Evolutionary conservation across 1,284 basidiomycete species (phyloP), one percentile per base, ranked within the genome.

Genomic region (Leucoagaricus sp.): DNA sequence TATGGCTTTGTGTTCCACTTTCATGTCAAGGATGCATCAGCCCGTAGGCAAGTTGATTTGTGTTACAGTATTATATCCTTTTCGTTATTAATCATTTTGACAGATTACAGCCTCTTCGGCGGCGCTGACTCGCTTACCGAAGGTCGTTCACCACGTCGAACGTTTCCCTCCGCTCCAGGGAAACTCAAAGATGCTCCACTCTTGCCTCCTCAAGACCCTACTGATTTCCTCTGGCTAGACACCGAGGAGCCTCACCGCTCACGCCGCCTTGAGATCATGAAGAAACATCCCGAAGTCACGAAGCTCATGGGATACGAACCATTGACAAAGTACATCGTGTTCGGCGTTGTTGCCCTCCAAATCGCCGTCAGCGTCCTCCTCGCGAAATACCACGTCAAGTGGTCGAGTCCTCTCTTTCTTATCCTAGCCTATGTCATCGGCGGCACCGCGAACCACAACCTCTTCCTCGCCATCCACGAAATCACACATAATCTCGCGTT

Each of bases 401-500:
- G 90, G 13, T 70, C 85, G 64, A 83, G 83, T 1, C 79, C 81
- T 44, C 85, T 92, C 0, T 96, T 97, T 71, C 69, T 98, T 45
- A 63, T 90, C 33, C 78, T 81, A 8, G 94, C 96, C 0, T 99
- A 98, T 70, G 78, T 78, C 7, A 81, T 99, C 53, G 96, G 96
- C 4, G 97, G 94, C 3, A 98, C 96, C 0, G 89, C 91, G 15
- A 99, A 98, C 75, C 96, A 99, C 70, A 98, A 99, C 72, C 83
- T 95, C 26, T 99, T 99, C 74, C 82, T 99, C 36, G 94, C 96
- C 23, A 97, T 99, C 57, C 96, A 99, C 71, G 96, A 99, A 69
- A 98, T 99, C 63, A 98, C 96, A n/a, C n/a, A n/a, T n/a, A n/a
- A n/a, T n/a, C n/a, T n/a, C n/a, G 1, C 94, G 2, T 99, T 98